These are phyloP conservation scores for Alternaria postmessia DNA, from an alignment of 2,329 filamentous ascomycete species.

Conservation along the genomic window DNA sequence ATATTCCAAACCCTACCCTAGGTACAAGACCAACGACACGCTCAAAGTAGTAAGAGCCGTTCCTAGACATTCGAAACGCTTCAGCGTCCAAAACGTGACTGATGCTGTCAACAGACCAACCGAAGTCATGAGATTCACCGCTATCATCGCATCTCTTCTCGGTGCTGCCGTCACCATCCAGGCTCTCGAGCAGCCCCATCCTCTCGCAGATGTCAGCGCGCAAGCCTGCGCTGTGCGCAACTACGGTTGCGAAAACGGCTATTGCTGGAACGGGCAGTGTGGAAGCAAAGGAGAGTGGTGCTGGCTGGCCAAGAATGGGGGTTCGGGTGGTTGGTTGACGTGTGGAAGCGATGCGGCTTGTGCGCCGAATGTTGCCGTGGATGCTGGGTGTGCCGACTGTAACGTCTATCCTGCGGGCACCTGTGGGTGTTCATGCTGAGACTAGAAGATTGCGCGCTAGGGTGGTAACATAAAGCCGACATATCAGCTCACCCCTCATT, in stretches of 20 bases:
- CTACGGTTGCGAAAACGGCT: background rate
- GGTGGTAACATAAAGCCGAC: background rate
- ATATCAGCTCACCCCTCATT: background rate
- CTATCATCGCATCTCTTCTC: background rate
- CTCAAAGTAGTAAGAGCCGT: background rate
- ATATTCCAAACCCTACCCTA: background rate
- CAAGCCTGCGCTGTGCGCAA: background rate
- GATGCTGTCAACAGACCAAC: background rate
- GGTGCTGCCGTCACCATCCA: background rate
- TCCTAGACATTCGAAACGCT: background rate
- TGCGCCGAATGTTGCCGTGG: no score
- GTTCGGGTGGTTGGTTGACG: background rate
- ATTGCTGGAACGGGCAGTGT: background rate
- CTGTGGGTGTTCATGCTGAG: background rate
- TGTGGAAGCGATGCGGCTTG: background rate
- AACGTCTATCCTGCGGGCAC: background rate
- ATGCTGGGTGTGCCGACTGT: background rate
- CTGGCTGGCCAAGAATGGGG: background rate
- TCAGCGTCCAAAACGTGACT: background rate
- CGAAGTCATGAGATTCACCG: conserved; percentile 8
- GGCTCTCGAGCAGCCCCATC: background rate
- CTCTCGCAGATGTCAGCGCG: background rate
- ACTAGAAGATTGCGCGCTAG: no score
- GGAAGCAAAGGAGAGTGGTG: background rate
- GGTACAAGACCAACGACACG: background rate